Percentiles rank a stretch among this genome's conserved stretches.
Evolutionary conservation across 176 grass and related monocot species (phyloP).

Genomic region (Triticum timopheevii): DNA sequence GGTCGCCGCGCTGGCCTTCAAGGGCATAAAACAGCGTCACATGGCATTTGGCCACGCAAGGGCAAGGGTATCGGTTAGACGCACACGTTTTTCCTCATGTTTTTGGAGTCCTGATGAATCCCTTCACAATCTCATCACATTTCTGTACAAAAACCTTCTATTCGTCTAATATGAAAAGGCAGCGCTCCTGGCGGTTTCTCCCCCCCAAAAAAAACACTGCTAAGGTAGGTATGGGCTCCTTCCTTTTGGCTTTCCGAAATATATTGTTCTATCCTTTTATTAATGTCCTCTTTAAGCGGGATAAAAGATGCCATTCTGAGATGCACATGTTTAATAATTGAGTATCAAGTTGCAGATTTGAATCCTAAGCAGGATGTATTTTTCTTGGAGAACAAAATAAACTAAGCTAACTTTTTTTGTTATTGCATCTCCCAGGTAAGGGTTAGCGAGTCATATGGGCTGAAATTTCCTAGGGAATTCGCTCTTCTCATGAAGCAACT

Average conservation of each 20-base stretch:
- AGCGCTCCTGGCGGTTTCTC: too few species aligned
- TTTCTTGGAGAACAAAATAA: background rate
- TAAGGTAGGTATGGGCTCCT: background rate
- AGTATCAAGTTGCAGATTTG: background rate
- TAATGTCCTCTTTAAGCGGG: background rate
- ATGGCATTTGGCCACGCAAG: too few species aligned
- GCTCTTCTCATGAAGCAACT: slow-evolving; percentile 95
- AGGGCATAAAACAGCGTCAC: too few species aligned
- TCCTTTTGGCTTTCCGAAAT: background rate
- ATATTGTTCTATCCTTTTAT: background rate
- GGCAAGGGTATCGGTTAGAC: too few species aligned
- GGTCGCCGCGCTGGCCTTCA: too few species aligned
- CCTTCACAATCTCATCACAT: too few species aligned
- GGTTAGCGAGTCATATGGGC: slow-evolving; percentile 88
- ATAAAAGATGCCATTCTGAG: background rate
- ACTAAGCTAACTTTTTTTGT: slow-evolving; percentile 21
- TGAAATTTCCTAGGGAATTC: slow-evolving; percentile 92
- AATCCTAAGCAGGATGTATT: background rate
- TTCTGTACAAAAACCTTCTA: too few species aligned
- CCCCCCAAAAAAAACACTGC: too few species aligned
- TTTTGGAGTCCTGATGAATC: too few species aligned
- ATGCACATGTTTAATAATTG: background rate
- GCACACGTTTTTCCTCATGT: too few species aligned
- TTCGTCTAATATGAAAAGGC: too few species aligned
- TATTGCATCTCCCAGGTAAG: slow-evolving; percentile 66